Base-by-base conservation (phyloP, 1,284 basidiomycete genomes). In the Fomitopsis palustris region DNA sequence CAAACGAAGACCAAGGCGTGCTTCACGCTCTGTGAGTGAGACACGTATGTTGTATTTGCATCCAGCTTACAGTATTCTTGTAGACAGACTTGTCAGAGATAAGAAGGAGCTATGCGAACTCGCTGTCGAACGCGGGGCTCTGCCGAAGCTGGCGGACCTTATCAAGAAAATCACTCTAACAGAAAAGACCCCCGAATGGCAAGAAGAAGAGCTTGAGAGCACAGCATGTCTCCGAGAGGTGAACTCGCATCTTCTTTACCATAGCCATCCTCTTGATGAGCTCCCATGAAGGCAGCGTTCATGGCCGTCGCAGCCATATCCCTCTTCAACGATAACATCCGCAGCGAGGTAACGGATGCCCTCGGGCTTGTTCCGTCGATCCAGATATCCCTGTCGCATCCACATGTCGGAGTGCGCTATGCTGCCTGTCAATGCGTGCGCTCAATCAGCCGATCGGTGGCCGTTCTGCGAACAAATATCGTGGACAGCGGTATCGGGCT, bases 341-440 rank as follows among this genome's bases (percentile, higher is more conserved):
- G 92, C 1, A 78, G 85, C 8, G 77, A 81, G 37, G 74, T 95
- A 14, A 84, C 89, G 12, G 87, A 87, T 59, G 74, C 74, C 7
- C 71, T 77, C 17, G 73, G 75, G 16, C 70, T 81, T n/a, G 77
- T 92, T 29, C 80, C 85, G 39, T 70, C 79, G 53, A 73, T 92
- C 39, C 79, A 83, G 56, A 69, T 70, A 4, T 84, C 82, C 14
- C 79, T 92, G 29, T 67, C 74, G 0, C 86, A 92, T 62, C 81
- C 79, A 0, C 83, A 87, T 58, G 78, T 87, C 19, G 90, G 90
- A 1, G 88, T 95, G 1, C 84, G 93, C 6, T 92, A 91, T 51
- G 90, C 91, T 0, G 90, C 92, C 0, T 93, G 92, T 69, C 93
- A 95, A 67, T 90, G 90, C 64, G 81, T 92, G 1, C 80, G 94